A percentile compares a stretch with the other conserved stretches of the same genome.
These are phyloP conservation scores for Tulasnella sp. DNA, from an alignment of 768 basidiomycete genomes.

Conservation along the genomic window DNA sequence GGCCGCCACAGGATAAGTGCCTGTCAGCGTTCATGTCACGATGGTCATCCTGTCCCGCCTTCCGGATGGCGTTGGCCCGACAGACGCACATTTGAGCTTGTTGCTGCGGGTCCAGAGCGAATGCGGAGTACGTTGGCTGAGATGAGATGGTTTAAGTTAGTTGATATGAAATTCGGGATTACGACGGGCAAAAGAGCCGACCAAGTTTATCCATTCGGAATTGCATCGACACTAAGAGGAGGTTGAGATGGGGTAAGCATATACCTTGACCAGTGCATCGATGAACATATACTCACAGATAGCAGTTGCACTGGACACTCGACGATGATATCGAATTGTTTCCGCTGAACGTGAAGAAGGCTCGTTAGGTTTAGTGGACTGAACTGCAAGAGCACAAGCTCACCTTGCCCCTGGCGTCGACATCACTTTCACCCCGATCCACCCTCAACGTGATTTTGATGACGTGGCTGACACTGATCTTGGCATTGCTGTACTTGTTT, in stretches of 20 bases:
- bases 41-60: not conserved
- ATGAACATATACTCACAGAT: constrained; percentile 45
- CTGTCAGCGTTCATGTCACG: too few species aligned
- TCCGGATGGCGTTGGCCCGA: not conserved
- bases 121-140: constrained; percentile 12
- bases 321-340: constrained; percentile 77
- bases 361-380: not conserved
- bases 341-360: constrained; percentile 28
- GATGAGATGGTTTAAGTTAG: not conserved
- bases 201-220: constrained; percentile 61
- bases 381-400: not conserved
- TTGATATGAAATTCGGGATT: not conserved
- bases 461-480: constrained; percentile 61
- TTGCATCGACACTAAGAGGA: constrained; percentile 64
- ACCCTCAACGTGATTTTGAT: constrained; percentile 77
- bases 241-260: not conserved
- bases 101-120: constrained; percentile 3
- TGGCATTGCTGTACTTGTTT: constrained; percentile 64
- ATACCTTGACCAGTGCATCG: not conserved
- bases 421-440: constrained; percentile 63
- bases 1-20: not conserved
- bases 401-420: constrained; percentile 57
- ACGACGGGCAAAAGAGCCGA: not conserved
- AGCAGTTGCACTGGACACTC: constrained; percentile 79
- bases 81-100: constrained; percentile 5